phyloP scores from a whole-genome alignment of 352 stramenopile genomes.

The Pythium sukuiense region DNA sequence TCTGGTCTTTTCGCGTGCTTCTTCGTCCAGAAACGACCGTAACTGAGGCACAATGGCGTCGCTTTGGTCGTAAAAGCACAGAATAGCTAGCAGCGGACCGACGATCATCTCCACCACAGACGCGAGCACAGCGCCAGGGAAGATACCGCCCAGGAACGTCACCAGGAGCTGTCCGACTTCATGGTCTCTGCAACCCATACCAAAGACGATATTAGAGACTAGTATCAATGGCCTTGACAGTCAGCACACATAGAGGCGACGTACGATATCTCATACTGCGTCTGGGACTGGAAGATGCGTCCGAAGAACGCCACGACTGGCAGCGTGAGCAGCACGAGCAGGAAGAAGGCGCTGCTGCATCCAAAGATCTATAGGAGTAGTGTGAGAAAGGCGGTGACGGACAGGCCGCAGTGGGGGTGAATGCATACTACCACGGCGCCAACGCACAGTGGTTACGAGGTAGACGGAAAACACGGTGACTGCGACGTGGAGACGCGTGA shows the following conservation, averaged over 20 bases:
- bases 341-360: conserved; percentile 16
- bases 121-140: conserved; percentile 43
- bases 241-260: no score
- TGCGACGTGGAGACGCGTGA: not conserved
- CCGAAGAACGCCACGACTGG: conserved; percentile 22
- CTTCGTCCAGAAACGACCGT: conserved; percentile 31
- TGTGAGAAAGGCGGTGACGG: not conserved
- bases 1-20: not conserved
- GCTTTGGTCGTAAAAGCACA: conserved; percentile 67
- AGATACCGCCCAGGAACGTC: conserved; percentile 53
- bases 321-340: conserved; percentile 18
- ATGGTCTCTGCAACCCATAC: conserved; percentile 39
- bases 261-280: conserved; percentile 28
- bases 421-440: not conserved
- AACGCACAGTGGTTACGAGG: conserved; percentile 11
- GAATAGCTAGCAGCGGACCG: conserved; percentile 33
- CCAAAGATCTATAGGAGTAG: conserved; percentile 7
- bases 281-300: conserved; percentile 5
- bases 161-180: conserved; percentile 62
- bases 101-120: conserved; percentile 42
- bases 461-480: not conserved
- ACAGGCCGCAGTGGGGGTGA: not conserved
- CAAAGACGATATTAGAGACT: not conserved
- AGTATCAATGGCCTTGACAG: not conserved
- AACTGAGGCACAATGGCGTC: conserved; percentile 45